Percentiles rank a stretch among this genome's conserved stretches.
phyloP scores from a whole-genome alignment of 805 yeast genomes.

The Yarrowia sp. region DNA sequence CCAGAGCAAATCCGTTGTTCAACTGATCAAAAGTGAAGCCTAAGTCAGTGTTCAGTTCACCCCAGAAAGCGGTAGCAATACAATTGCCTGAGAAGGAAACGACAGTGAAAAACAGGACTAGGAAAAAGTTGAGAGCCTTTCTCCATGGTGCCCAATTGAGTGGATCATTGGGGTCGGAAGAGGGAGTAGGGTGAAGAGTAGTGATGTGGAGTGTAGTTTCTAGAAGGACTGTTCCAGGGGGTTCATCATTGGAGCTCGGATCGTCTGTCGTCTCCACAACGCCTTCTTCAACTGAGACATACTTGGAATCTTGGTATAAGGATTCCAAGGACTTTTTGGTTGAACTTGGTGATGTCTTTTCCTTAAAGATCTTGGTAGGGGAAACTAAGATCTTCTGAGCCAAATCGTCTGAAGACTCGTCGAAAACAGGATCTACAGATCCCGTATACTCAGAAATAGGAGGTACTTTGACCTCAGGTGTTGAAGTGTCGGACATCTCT shows the following conservation, averaged over 20 bases:
- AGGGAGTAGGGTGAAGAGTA: constrained; percentile 5
- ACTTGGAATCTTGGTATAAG: not conserved
- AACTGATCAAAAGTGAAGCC: constrained; percentile 10
- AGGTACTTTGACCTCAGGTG: no score
- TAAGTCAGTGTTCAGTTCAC: not conserved
- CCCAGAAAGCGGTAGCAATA: constrained; percentile 19
- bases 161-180: constrained; percentile 11
- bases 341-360: not conserved
- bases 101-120: not conserved
- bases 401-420: not conserved
- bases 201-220: not conserved
- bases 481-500: not conserved
- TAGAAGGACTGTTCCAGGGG: not conserved
- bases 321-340: not conserved
- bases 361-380: not conserved
- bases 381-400: not conserved
- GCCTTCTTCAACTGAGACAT: not conserved
- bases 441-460: no score
- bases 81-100: constrained; percentile 9
- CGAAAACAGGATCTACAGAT: not conserved
- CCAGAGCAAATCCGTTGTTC: constrained; percentile 18
- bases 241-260: not conserved
- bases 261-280: not conserved
- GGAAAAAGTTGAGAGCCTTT: constrained; percentile 7
- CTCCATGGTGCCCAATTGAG: constrained; percentile 14